Base-by-base conservation (phyloP, 2,329 filamentous ascomycete species). In the Thelonectria rubi region DNA sequence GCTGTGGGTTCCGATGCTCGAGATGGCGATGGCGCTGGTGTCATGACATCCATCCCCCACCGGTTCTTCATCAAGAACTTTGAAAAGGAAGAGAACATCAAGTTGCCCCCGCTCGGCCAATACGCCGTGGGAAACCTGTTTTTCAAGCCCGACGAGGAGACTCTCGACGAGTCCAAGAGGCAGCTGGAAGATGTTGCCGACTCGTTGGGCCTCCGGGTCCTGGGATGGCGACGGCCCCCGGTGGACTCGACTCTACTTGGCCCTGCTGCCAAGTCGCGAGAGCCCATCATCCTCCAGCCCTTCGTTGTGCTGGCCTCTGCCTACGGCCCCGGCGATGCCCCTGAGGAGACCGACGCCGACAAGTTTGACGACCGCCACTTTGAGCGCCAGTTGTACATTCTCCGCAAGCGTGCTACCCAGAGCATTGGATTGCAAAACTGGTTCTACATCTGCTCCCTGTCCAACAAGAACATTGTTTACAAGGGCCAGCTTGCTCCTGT, bases 41-140 rank as follows among this genome's bases (percentile, higher is more conserved):
- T 98, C 76, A 99, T 99, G 95, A 98, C 94, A 69, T 97, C 94
- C 63, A 97, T 99, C 74, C 95, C 95, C 62, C 94, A 98, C 84
- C 93, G 90, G 80, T 98, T 99, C 84, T 98, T 99, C 79, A 84
- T 97, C 77, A 99, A 98, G 86, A 97, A 98, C 79, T 98, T 98
- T 79, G 93, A 92, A 79, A 91, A 90, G 72, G 93, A 97, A 81
- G 91, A 93, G 75, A 91, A 90, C 76, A 89, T 95, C 75, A 91
- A 93, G 79, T 85, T 99, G 66, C 95, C 95, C 64, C 89, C 91
- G 66, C 84, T 89, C 67, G 95, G 94, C 72, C 93, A 98, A 81
- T 99, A 99, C 81, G 95, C 95, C 63, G 94, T 94, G 73, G 94
- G 94, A 73, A 99, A 99, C 80, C 80, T 99, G 74, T 99, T 99